A percentile compares a stretch with the other conserved stretches of the same genome.
Conservation (phyloP, 108 stramenopile species). For the Skeletonema costatum region DNA sequence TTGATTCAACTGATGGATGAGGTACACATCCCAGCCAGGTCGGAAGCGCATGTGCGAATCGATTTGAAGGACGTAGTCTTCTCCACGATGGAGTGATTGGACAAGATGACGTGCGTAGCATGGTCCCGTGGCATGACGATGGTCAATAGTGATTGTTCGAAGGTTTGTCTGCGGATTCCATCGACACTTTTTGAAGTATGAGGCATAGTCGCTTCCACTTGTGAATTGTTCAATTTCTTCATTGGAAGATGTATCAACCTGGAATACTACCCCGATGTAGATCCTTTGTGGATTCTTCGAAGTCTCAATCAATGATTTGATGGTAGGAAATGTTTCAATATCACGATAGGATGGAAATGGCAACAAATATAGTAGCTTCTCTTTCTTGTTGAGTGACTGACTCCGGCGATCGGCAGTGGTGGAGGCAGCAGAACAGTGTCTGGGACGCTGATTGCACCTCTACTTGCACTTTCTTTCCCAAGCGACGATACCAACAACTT, state of each 20-base stretch:
- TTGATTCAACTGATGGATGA: conserved; percentile 47
- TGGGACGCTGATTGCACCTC: neutral
- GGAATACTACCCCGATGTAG: conserved; percentile 72
- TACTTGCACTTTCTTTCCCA: neutral
- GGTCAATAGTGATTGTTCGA: conserved; percentile 50
- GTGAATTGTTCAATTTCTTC: conserved; percentile 19
- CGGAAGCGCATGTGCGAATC: conserved; percentile 93
- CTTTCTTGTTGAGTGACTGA: conserved; percentile 4
- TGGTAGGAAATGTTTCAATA: conserved; percentile 72
- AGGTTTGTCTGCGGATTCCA: conserved; percentile 34
- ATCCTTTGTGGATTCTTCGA: conserved; percentile 68
- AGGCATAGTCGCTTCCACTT: neutral
- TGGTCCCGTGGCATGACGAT: conserved; percentile 73
- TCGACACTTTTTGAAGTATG: neutral
- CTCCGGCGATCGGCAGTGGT: conserved; percentile 5
- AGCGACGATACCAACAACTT: neutral
- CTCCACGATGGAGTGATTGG: conserved; percentile 78
- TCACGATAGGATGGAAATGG: conserved; percentile 86
- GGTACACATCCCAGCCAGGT: conserved; percentile 68
- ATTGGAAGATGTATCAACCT: conserved; percentile 49
- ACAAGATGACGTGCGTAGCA: conserved; percentile 78
- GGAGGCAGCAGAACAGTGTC: conserved; percentile 11
- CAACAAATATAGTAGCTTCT: conserved; percentile 72
- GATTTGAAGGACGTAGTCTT: conserved; percentile 89
- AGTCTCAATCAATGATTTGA: conserved; percentile 62